Conservation (phyloP, 1,284 basidiomycete genomes). For the Irpex rosettiformis region DNA sequence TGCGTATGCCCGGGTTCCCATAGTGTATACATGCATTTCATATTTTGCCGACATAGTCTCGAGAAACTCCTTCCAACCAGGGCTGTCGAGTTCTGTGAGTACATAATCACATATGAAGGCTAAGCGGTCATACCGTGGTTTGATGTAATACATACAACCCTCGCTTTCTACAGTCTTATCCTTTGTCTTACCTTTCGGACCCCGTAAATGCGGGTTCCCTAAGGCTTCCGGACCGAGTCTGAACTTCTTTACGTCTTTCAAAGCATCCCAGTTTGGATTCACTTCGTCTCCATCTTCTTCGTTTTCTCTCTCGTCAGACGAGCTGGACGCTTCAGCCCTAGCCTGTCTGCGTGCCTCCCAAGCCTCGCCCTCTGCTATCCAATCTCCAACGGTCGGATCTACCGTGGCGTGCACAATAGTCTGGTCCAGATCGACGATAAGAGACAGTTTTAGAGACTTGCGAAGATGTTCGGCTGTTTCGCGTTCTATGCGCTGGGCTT, state of each 20-base stretch:
- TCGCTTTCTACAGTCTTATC: slow-evolving; percentile 64
- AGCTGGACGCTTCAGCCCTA: slow-evolving; percentile 16
- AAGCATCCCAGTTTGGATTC: slow-evolving; percentile 87
- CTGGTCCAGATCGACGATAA: slow-evolving; percentile 98
- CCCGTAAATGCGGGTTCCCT: slow-evolving; percentile 38
- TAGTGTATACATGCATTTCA: slow-evolving; percentile 99
- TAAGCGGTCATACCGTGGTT: slow-evolving; percentile 68
- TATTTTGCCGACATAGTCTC: slow-evolving; percentile 73
- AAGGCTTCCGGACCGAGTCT: slow-evolving; percentile 80
- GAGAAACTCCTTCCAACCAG: slow-evolving; percentile 84
- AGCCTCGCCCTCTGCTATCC: slow-evolving; percentile 82
- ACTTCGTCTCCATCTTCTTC: slow-evolving; percentile 52
- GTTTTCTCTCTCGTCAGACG: slow-evolving; percentile 21
- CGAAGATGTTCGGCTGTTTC: slow-evolving; percentile 80
- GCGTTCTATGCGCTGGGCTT: slow-evolving; percentile 85
- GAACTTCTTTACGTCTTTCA: slow-evolving; percentile 89
- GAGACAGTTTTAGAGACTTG: slow-evolving; percentile 75
- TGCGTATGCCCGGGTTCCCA: slow-evolving; percentile 97
- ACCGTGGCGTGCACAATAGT: slow-evolving; percentile 99
- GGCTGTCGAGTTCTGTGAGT: slow-evolving; percentile 46
- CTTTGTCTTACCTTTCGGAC: slow-evolving; percentile 51
- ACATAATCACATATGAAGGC: not conserved
- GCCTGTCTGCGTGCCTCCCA: slow-evolving; percentile 51
- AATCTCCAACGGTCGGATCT: slow-evolving; percentile 97
- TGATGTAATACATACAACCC: slow-evolving; percentile 96